Evolutionary conservation across 139 green algal genomes (phyloP).

Genomic region (Chlamydomonas incerta): DNA sequence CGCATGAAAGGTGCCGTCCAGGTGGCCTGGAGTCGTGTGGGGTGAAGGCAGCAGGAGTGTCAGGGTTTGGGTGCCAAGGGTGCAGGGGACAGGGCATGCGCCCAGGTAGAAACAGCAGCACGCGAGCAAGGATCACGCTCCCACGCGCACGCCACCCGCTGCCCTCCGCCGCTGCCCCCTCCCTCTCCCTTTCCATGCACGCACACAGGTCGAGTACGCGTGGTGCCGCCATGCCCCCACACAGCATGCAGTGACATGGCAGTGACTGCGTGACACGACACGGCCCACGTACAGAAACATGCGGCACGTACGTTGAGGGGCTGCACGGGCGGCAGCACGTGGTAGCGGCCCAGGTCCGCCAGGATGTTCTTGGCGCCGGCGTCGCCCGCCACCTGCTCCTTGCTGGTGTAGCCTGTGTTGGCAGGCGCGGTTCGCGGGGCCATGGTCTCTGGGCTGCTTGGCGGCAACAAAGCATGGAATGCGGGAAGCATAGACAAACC

Average conservation of each 20-base stretch:
- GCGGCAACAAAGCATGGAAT: neutral
- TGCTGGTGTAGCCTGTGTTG: slow-evolving; percentile 26
- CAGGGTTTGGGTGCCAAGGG: neutral
- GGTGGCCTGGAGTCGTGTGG: neutral
- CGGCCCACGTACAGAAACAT: neutral
- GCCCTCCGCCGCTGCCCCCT: too few relatives aligned
- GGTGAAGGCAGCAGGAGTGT: neutral
- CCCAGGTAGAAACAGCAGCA: too few relatives aligned
- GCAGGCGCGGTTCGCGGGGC: too few relatives aligned
- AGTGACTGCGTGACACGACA: neutral
- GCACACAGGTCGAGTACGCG: too few relatives aligned
- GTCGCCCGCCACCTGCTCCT: slow-evolving; percentile 23
- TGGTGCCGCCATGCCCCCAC: neutral
- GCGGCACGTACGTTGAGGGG: neutral
- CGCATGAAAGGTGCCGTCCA: slow-evolving; percentile 44
- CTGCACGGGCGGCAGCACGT: slow-evolving; percentile 25
- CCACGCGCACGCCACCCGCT: too few relatives aligned
- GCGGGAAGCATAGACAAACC: neutral
- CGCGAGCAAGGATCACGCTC: too few relatives aligned
- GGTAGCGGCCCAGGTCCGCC: slow-evolving; percentile 20
- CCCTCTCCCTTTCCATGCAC: too few relatives aligned
- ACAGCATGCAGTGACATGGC: neutral
- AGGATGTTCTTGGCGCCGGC: neutral
- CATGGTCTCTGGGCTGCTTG: neutral
- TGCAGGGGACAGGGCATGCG: too few relatives aligned